Conservation (phyloP, 1,139 yeast genomes). For the Kluyveromyces sp. region DNA sequence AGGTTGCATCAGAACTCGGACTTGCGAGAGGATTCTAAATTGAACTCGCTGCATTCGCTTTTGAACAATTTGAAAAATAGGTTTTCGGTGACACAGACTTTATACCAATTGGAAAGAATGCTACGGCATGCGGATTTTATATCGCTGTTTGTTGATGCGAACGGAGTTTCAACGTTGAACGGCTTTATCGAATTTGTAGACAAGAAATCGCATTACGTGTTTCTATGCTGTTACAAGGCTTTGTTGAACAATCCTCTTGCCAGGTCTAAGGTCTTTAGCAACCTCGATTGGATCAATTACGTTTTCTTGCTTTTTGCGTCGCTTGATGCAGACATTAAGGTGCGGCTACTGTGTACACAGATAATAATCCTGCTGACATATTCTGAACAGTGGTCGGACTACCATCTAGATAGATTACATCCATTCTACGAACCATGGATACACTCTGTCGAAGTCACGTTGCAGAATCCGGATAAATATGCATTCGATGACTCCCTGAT, state of each 20-base stretch:
- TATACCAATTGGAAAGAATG: conserved; percentile 23
- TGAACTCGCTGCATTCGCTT: background rate
- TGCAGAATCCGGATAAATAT: conserved; percentile 3
- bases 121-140: conserved; percentile 18
- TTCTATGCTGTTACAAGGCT: conserved; percentile 24
- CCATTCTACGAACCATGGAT: conserved; percentile 6
- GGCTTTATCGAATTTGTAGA: conserved; percentile 3
- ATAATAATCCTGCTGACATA: conserved; percentile 22
- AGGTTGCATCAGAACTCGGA: background rate
- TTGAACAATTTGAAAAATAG: background rate
- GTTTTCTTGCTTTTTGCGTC: conserved; percentile 10
- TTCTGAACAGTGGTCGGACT: conserved; percentile 14
- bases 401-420: conserved; percentile 2
- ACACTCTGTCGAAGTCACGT: conserved; percentile 6
- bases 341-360: conserved; percentile 20
- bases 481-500: conserved; percentile 5
- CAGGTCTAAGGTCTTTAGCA: conserved; percentile 14
- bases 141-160: conserved; percentile 15
- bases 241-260: conserved; percentile 18
- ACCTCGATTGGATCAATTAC: conserved; percentile 10
- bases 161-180: conserved; percentile 12
- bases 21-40: background rate
- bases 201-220: conserved; percentile 16
- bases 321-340: conserved; percentile 13
- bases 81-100: conserved; percentile 3